These are phyloP conservation scores for Prunella vulgaris DNA, from an alignment of 257 asterid genomes.

Conservation along the genomic window DNA sequence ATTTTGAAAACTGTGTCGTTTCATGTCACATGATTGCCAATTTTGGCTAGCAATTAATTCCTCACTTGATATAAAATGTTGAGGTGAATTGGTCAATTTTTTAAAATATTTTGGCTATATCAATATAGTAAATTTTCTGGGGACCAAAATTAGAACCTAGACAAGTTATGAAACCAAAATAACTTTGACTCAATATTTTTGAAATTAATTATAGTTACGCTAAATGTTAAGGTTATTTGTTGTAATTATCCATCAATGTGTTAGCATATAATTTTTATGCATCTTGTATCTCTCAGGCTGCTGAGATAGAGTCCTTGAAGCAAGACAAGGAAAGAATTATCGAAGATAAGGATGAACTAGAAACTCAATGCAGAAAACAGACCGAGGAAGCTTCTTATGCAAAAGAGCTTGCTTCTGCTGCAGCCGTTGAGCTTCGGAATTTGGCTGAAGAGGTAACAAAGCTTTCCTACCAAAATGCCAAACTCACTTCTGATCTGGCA, in stretches of 20 bases:
- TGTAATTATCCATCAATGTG: not conserved
- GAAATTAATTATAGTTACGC: no score
- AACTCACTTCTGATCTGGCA: slow-evolving; percentile 49
- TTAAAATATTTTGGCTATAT: no score
- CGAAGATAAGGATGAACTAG: slow-evolving; percentile 60
- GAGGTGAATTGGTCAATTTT: no score
- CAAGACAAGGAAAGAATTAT: slow-evolving; percentile 55
- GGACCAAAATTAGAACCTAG: no score
- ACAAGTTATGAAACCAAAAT: no score
- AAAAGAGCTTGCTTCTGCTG: slow-evolving; percentile 76
- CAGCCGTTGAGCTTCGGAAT: slow-evolving; percentile 81
- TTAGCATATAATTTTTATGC: slow-evolving; percentile 10
- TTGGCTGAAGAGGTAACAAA: slow-evolving; percentile 78
- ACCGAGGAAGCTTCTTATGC: slow-evolving; percentile 74
- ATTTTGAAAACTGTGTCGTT: no score
- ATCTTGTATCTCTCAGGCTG: slow-evolving; percentile 41
- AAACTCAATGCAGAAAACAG: slow-evolving; percentile 53
- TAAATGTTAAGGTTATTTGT: no score
- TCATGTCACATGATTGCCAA: no score
- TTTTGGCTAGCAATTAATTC: no score
- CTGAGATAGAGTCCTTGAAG: slow-evolving; percentile 69
- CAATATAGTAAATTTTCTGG: no score
- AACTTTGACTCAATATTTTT: no score
- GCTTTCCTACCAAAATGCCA: slow-evolving; percentile 72
- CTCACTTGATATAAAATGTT: no score